Base-by-base conservation (phyloP, 2,329 filamentous ascomycete genomes). In the Fusarium sp. region DNA sequence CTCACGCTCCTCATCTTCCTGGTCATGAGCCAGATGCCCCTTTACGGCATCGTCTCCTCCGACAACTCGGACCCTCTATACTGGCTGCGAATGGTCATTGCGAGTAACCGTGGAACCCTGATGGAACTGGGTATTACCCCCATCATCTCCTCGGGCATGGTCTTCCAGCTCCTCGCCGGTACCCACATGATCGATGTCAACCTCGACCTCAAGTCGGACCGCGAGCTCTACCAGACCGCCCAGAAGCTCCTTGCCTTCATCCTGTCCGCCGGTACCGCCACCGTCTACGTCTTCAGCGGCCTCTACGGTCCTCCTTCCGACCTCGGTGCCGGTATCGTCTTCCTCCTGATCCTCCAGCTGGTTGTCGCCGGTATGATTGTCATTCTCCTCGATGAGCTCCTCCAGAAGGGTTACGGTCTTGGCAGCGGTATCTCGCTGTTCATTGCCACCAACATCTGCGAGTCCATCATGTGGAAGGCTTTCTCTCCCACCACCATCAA, bases 141-240 rank as follows among this genome's bases (percentile, higher is more conserved):
- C 80, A 99, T 99, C 86, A 98, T 99, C 87, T 98, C 97, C 71
- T 98, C 97, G 41, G 97, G 97, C 86, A 99, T 99, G 97, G 95
- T 99, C 82, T 99, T 99, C 92, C 97, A 99, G 92, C 95, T 99
- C 82, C 94, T 99, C 77, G 97, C 97, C 82, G 97, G 97, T 83
- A 99, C 97, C 85, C 97, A 99, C 91, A 93, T 98, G 88, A 98
- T 99, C 86, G 97, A 99, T 85, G 96, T 99, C 89, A 98, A 99
- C 91, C 94, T 99, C 81, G 97, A 99, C 90, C 93, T 98, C 86
- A 99, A 99, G 91, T 97, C 96, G 85, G 97, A 99, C 87, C 97
- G 97, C 86, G 97, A 99, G 89, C 92, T 99, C 76, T 99, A 99
- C 92, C 97, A 99, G 90, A 99, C 96, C 76, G 97, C 97, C 66